Percentiles rank a stretch among this genome's conserved stretches.
phyloP scores from a whole-genome alignment of 345 rosid species.

The Gynandropsis gynandra region DNA sequence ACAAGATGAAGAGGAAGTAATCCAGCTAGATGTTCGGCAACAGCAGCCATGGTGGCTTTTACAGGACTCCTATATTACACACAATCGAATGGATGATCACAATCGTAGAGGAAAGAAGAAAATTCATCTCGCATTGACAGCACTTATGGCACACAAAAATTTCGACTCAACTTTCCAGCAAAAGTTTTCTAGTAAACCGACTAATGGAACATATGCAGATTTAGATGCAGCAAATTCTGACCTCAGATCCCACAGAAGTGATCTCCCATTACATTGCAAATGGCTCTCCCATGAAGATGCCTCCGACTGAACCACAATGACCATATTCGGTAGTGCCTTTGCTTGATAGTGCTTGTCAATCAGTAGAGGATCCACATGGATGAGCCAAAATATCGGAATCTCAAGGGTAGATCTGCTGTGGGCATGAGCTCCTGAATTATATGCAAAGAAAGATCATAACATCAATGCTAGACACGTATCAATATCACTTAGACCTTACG shows the following conservation, averaged over 20 bases:
- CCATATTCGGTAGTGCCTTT: conserved; percentile 92
- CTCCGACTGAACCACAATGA: conserved; percentile 90
- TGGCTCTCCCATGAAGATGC: conserved; percentile 91
- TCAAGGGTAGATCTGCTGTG: conserved; percentile 88
- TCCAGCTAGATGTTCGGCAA: conserved; percentile 94
- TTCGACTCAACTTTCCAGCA: neutral
- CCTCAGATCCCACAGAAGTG: conserved; percentile 94
- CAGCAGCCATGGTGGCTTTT: conserved; percentile 88
- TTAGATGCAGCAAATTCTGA: conserved; percentile 16
- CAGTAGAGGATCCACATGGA: conserved; percentile 69
- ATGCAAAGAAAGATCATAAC: conserved; percentile 13
- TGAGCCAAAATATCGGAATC: conserved; percentile 96
- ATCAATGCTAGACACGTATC: conserved; percentile 21
- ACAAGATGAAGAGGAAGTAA: conserved; percentile 93
- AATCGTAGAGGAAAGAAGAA: neutral
- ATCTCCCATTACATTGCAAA: conserved; percentile 91
- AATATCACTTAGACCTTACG: conserved; percentile 4
- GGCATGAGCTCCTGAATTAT: conserved; percentile 79
- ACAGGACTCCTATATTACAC: conserved; percentile 58
- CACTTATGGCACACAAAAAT: conserved; percentile 1
- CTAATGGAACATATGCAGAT: conserved; percentile 9
- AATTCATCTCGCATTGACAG: conserved; percentile 5
- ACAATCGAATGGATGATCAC: neutral
- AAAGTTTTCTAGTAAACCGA: conserved; percentile 1
- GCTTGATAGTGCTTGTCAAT: conserved; percentile 96